Evolutionary conservation across 257 asterid species (phyloP).

Genomic region (Petunia axillaris): DNA sequence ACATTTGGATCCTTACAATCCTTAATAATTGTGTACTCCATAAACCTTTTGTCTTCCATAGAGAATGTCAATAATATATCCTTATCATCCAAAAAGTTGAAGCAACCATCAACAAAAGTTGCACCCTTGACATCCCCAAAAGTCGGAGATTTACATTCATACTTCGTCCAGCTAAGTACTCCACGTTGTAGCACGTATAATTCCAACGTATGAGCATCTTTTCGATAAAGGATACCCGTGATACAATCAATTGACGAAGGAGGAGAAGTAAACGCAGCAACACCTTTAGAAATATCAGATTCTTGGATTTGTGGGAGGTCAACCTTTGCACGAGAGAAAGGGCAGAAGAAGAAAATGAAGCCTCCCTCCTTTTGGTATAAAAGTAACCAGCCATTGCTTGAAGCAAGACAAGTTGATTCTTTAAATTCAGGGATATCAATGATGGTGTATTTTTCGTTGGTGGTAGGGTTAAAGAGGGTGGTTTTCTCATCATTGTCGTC

Average conservation of each 20-base stretch:
- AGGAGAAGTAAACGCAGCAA: conserved; percentile 34
- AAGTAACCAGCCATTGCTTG: conserved; percentile 41
- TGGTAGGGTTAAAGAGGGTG: conserved; percentile 18
- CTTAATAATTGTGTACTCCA: not conserved
- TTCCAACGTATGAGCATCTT: not conserved
- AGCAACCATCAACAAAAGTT: not conserved
- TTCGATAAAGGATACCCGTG: not conserved
- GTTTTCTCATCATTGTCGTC: not conserved
- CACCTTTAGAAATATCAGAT: conserved; percentile 25
- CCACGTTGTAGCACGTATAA: conserved; percentile 25
- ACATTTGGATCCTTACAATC: not conserved
- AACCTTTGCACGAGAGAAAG: conserved; percentile 36
- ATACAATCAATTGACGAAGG: conserved; percentile 34
- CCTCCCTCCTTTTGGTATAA: conserved; percentile 21
- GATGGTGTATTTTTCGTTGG: conserved; percentile 15
- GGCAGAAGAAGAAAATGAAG: conserved; percentile 43
- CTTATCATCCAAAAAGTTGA: conserved; percentile 10
- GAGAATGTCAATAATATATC: conserved; percentile 2
- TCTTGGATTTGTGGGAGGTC: conserved; percentile 33
- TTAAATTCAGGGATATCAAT: conserved; percentile 36
- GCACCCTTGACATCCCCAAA: not conserved
- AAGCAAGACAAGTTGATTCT: conserved; percentile 36
- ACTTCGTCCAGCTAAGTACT: conserved; percentile 21
- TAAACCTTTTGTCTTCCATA: not conserved
- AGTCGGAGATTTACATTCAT: not conserved